Evolutionary conservation across 768 basidiomycete genomes (phyloP).

Genomic region (Hemileccinum rubropunctum): DNA sequence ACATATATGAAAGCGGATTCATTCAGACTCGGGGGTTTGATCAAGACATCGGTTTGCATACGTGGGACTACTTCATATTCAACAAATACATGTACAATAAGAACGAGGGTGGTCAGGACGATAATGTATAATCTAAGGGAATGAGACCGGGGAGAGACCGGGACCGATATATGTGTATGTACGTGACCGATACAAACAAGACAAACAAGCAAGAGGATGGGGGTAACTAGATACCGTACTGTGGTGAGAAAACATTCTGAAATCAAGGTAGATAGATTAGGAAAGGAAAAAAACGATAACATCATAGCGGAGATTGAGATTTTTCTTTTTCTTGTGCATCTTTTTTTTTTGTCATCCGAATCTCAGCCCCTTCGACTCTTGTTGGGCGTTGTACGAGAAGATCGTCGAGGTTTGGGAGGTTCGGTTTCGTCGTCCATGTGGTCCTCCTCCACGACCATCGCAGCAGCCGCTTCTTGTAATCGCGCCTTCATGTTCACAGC

Average conservation of each 20-base stretch:
- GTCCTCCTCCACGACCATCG: slow-evolving; percentile 29
- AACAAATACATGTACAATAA: slow-evolving; percentile 18
- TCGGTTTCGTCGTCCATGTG: slow-evolving; percentile 25
- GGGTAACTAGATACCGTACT: slow-evolving; percentile 14
- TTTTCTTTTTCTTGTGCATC: not conserved
- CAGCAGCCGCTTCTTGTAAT: slow-evolving; percentile 25
- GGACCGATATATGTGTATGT: too few relatives aligned
- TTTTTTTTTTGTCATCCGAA: not conserved
- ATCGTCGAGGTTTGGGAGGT: slow-evolving; percentile 31
- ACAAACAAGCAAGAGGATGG: slow-evolving; percentile 1
- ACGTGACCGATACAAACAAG: slow-evolving; percentile 13
- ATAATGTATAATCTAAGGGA: slow-evolving; percentile 6
- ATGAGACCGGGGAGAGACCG: not conserved
- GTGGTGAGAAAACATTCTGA: not conserved
- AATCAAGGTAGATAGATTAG: not conserved
- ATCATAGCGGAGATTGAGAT: not conserved
- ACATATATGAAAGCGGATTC: too few relatives aligned
- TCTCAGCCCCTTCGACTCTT: slow-evolving; percentile 24
- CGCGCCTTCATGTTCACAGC: slow-evolving; percentile 13
- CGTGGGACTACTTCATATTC: not conserved
- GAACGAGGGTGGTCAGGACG: slow-evolving; percentile 9
- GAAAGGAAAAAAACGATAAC: slow-evolving; percentile 1
- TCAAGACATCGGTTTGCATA: not conserved
- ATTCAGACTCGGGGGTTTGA: too few relatives aligned
- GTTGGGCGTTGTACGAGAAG: slow-evolving; percentile 33